Conservation (phyloP, 108 stramenopile species). For the Schizochytrium sp. region DNA sequence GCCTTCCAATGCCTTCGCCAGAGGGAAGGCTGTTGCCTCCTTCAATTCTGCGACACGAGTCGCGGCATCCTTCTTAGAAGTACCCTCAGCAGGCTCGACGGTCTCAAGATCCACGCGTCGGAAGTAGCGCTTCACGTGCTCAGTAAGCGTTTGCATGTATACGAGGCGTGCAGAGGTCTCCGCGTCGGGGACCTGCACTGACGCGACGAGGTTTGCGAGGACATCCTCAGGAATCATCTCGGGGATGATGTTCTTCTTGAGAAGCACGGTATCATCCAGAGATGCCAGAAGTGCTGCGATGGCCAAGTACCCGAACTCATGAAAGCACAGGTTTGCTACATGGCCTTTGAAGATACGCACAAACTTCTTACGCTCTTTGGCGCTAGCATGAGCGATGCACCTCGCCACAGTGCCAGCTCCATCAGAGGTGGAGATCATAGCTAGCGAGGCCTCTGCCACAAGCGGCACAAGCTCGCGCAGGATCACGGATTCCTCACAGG, state of each 20-base stretch:
- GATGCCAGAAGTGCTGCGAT: not conserved
- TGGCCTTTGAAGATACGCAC: constrained; percentile 55
- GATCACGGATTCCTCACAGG: not conserved
- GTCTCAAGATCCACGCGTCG: constrained; percentile 3
- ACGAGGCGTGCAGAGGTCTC: not conserved
- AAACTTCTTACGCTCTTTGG: constrained; percentile 59
- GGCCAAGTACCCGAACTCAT: constrained; percentile 33
- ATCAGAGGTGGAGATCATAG: constrained; percentile 30
- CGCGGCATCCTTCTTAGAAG: constrained; percentile 46
- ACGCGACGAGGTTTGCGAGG: not conserved
- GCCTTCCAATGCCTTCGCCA: constrained; percentile 13
- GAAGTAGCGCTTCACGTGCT: not conserved
- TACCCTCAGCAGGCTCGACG: not conserved
- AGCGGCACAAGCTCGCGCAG: constrained; percentile 22
- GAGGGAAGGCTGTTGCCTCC: not conserved
- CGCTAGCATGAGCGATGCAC: constrained; percentile 54
- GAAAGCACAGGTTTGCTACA: constrained; percentile 14
- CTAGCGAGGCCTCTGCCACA: constrained; percentile 41
- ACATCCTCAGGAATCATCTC: not conserved
- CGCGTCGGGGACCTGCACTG: constrained; percentile 33
- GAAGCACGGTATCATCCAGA: constrained; percentile 44
- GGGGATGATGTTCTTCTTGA: constrained; percentile 26
- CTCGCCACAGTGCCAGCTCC: constrained; percentile 17
- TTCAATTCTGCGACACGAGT: not conserved
- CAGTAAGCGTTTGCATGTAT: not conserved